These are phyloP conservation scores for Kodamaea sp. DNA, from an alignment of 1,139 yeast genomes.

Conservation along the genomic window DNA sequence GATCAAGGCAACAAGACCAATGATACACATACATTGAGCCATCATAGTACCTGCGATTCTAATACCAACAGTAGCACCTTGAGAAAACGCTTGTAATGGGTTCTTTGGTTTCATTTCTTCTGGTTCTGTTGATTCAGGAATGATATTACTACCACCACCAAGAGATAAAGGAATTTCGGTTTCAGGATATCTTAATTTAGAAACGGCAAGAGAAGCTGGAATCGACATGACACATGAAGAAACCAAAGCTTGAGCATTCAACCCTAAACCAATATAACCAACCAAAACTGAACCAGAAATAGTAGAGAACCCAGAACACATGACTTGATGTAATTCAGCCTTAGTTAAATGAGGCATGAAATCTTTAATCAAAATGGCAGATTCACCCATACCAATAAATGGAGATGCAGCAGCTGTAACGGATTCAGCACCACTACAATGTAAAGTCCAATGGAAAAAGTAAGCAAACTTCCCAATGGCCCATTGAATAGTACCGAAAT, in stretches of 20 bases:
- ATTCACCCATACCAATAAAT: slow-evolving; percentile 66
- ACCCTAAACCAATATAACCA: slow-evolving; percentile 62
- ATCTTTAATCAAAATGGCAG: slow-evolving; percentile 60
- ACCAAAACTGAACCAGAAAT: slow-evolving; percentile 66
- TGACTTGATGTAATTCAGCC: slow-evolving; percentile 63
- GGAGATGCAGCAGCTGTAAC: slow-evolving; percentile 70
- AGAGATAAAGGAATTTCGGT: slow-evolving; percentile 53
- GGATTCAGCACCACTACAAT: slow-evolving; percentile 65
- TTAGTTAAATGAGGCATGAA: slow-evolving; percentile 58
- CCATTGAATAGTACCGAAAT: slow-evolving; percentile 63
- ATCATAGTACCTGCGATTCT: slow-evolving; percentile 57
- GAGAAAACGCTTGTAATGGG: slow-evolving; percentile 61
- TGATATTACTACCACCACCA: slow-evolving; percentile 32
- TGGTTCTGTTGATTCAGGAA: slow-evolving; percentile 21
- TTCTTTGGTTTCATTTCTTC: slow-evolving; percentile 47
- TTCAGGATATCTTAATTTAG: slow-evolving; percentile 62
- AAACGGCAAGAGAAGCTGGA: slow-evolving; percentile 63
- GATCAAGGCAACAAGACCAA: slow-evolving; percentile 56
- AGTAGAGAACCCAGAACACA: slow-evolving; percentile 67
- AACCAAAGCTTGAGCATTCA: slow-evolving; percentile 61
- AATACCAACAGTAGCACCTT: slow-evolving; percentile 62
- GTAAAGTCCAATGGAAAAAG: slow-evolving; percentile 61
- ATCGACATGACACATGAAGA: slow-evolving; percentile 71
- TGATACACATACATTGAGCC: slow-evolving; percentile 62
- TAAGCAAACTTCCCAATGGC: slow-evolving; percentile 54